Evolutionary conservation across 805 yeast species (phyloP).

Genomic region (Cyberlindnera mrakii): DNA sequence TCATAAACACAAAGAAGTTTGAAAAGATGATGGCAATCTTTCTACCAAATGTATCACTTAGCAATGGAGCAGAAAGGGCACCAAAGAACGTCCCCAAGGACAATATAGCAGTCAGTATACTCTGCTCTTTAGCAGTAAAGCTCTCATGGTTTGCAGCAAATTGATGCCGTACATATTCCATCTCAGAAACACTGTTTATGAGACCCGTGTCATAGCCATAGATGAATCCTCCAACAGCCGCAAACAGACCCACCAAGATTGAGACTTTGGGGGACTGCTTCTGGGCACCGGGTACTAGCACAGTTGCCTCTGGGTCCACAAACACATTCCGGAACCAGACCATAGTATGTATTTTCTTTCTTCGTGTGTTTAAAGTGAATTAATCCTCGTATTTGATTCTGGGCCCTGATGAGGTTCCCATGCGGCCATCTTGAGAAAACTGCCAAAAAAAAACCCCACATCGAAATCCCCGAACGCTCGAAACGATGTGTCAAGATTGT

Average conservation of each 20-base stretch:
- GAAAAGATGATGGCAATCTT: constrained; percentile 57
- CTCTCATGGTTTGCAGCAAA: constrained; percentile 42
- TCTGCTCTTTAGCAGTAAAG: constrained; percentile 58
- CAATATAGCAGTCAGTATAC: constrained; percentile 71
- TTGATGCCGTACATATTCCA: constrained; percentile 55
- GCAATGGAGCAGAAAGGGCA: constrained; percentile 48
- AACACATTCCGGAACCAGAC: constrained; percentile 15
- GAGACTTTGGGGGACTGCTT: constrained; percentile 56
- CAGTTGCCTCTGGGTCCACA: constrained; percentile 9
- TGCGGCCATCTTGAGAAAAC: not conserved
- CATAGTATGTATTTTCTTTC: constrained; percentile 5
- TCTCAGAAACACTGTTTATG: constrained; percentile 71
- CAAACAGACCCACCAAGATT: constrained; percentile 66
- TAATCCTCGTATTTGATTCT: not conserved
- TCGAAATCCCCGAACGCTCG: no score
- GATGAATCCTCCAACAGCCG: constrained; percentile 87
- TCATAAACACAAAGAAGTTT: constrained; percentile 54
- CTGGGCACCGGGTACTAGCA: constrained; percentile 24
- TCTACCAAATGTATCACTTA: constrained; percentile 72
- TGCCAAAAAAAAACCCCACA: no score
- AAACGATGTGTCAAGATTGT: no score
- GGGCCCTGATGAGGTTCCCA: not conserved
- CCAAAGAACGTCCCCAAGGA: constrained; percentile 80
- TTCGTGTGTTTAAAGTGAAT: not conserved
- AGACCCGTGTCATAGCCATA: constrained; percentile 90